Base-by-base conservation (phyloP, 805 yeast genomes). In the Brettanomyces anomalus region DNA sequence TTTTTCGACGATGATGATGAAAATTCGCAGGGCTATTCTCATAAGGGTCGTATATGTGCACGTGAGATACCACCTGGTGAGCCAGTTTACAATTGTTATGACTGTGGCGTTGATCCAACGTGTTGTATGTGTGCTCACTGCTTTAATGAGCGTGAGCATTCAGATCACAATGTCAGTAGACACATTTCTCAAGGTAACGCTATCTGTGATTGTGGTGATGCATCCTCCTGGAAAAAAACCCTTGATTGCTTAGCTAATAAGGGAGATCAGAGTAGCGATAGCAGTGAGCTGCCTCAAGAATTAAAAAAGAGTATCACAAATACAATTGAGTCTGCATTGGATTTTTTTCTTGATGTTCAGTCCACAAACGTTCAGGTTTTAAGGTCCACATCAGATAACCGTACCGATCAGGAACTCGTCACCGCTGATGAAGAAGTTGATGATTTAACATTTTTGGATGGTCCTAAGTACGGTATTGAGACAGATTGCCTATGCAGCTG, bases 51-150 rank as follows among this genome's bases (percentile, higher is more conserved):
- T 50, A 77, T 79, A 16, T 85, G 95, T 65, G 82, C 88, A 3
- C 67, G 79, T 43, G 68, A 75, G 31, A 78, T 85, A 49, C 70
- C 68, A 33, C 53, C 59, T 3, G 82, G 82, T 19, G 85, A 81
- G 46, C 77, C 81, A 0, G 80, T 82, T 17, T 85, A 81, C 56
- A 66, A 86, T 43, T 85, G 95, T 55, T 67, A 67, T 30, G 85
- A 83, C 45, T 85, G 95, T 66, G 86, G 85, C 0, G 74, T 72
- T 46, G 95, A 85, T 60, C 78, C 77, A 7, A 81, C 89, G 0
- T 85, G 94, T 66, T 88, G 85, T 30, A 57, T 85, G 21, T 85
- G 95, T 61, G 74, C 71, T 11, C 64, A 77, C 50, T 85, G 95
- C 57, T 85, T 82, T 63, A 80, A 81, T 56, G 71, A 73, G 43